phyloP scores from a whole-genome alignment of 192 early-diverging fungal species.

The Coemansia sp. region DNA sequence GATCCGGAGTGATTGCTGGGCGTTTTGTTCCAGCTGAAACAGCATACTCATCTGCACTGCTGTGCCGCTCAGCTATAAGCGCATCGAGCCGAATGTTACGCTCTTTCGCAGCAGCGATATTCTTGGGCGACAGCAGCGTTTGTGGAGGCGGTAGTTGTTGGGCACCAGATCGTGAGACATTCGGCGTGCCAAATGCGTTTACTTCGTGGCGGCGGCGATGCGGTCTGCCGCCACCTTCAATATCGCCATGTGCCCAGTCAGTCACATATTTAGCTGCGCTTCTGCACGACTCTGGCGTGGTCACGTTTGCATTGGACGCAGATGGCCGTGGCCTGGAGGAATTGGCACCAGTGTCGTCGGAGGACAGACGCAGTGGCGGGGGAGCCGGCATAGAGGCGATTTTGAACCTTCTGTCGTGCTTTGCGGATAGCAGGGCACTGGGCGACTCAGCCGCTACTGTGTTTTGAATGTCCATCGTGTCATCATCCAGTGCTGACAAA shows the following conservation, averaged over 20 bases:
- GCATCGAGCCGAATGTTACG: conserved; percentile 9
- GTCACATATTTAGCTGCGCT: conserved; percentile 23
- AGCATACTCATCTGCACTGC: neutral
- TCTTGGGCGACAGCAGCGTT: conserved; percentile 39
- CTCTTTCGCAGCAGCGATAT: conserved; percentile 31
- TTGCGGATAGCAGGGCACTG: conserved; percentile 37
- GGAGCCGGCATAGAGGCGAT: neutral
- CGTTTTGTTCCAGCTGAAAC: neutral
- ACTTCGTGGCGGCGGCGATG: conserved; percentile 37
- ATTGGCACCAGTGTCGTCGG: no score
- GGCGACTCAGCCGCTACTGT: conserved; percentile 26
- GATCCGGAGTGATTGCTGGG: conserved; percentile 14
- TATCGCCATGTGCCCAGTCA: conserved; percentile 32
- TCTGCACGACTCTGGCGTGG: conserved; percentile 31
- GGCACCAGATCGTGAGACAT: neutral
- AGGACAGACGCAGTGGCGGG: no score
- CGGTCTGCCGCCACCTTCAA: conserved; percentile 42
- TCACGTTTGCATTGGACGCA: neutral
- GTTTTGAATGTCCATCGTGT: conserved; percentile 26
- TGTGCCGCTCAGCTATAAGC: neutral
- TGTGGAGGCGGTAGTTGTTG: conserved; percentile 27
- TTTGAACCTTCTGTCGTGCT: conserved; percentile 23
- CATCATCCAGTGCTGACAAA: conserved; percentile 10
- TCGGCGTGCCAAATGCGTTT: conserved; percentile 15
- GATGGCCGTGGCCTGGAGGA: no score